phyloP scores from a whole-genome alignment of 1,284 basidiomycete genomes.

The Neonothopanus nambi region DNA sequence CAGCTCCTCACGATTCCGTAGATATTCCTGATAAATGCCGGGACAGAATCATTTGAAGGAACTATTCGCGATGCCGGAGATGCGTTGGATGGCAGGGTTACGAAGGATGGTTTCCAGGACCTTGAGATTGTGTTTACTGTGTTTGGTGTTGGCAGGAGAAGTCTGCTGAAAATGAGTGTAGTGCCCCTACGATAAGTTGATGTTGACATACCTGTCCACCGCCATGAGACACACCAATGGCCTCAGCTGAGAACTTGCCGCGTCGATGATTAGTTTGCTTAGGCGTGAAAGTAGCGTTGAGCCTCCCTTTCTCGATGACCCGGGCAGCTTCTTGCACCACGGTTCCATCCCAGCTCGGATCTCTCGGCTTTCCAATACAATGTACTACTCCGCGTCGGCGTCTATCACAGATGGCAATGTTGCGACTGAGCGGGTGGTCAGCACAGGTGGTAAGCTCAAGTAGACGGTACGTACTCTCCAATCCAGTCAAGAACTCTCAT shows the following conservation, averaged over 20 bases:
- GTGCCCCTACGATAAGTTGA: too few relatives aligned
- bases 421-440: not conserved
- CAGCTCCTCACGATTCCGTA: not conserved
- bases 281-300: not conserved
- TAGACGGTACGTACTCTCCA: not conserved
- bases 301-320: not conserved
- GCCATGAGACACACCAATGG: slow-evolving; percentile 3
- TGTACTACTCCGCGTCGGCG: not conserved
- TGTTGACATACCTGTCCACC: slow-evolving; percentile 9
- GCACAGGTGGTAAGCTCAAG: not conserved
- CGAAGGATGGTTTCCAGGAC: not conserved
- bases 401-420: not conserved
- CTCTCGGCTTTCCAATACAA: not conserved
- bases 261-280: not conserved
- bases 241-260: not conserved
- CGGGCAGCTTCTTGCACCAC: not conserved
- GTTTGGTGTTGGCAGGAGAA: not conserved
- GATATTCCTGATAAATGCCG: not conserved
- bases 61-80: slow-evolving; percentile 1
- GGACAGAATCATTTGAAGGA: not conserved
- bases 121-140: not conserved
- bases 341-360: not conserved
- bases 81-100: not conserved
- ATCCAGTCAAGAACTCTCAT: too few relatives aligned
- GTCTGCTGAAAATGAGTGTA: too few relatives aligned